phyloP scores from a whole-genome alignment of 1,284 basidiomycete species.

The Cryptococcus maquisensis region DNA sequence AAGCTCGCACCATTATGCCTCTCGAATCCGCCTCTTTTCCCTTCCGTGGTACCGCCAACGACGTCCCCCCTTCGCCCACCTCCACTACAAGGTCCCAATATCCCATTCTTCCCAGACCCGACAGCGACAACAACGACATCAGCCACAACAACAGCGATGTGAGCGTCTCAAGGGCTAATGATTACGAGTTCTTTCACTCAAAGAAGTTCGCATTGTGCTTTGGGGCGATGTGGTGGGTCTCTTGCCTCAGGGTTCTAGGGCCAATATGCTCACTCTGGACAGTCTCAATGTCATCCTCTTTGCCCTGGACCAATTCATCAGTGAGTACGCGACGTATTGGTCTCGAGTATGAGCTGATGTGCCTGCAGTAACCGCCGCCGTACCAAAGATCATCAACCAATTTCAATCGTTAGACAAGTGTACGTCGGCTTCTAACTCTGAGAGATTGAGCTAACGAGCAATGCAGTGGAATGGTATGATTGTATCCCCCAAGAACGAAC shows the following conservation, averaged over 20 bases:
- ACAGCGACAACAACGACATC: background rate
- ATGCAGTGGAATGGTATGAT: conserved; percentile 12
- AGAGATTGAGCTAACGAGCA: background rate
- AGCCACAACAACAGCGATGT: background rate
- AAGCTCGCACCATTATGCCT: background rate
- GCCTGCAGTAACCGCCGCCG: conserved; percentile 17
- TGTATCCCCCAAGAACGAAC: background rate
- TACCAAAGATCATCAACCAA: conserved; percentile 22
- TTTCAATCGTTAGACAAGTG: conserved; percentile 24
- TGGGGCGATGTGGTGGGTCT: conserved; percentile 26
- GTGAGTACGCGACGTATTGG: no score
- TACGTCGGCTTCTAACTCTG: conserved; percentile 4
- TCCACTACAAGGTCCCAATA: background rate
- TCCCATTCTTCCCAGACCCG: no score
- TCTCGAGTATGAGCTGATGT: no score
- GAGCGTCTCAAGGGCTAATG: background rate
- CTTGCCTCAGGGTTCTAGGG: background rate
- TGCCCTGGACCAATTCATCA: conserved; percentile 28
- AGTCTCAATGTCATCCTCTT: conserved; percentile 14
- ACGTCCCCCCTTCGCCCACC: background rate
- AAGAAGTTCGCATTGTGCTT: conserved; percentile 22
- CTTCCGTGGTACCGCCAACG: background rate
- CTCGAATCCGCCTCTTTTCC: background rate
- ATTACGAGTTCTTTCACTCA: conserved; percentile 16
- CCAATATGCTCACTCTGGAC: background rate